Evolutionary conservation across 805 yeast species (phyloP).

Genomic region (Candida germanica): DNA sequence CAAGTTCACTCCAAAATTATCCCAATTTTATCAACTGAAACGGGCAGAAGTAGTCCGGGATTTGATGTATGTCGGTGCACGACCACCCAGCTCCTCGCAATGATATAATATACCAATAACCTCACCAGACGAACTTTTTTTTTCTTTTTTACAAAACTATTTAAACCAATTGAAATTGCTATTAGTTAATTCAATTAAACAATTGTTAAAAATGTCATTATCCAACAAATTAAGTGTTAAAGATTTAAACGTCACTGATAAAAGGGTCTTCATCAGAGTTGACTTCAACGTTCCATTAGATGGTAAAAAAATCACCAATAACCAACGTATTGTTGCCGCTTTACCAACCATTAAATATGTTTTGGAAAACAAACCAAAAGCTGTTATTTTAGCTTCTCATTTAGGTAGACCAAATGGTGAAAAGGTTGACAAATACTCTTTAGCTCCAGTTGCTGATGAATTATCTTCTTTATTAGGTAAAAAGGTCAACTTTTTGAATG

Average conservation of each 20-base stretch:
- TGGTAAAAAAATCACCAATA: conserved; percentile 96
- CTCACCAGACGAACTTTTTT: conserved; percentile 20
- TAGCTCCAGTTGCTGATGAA: conserved; percentile 91
- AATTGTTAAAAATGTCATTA: conserved; percentile 65
- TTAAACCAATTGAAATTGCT: neutral
- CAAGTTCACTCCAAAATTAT: too few species aligned
- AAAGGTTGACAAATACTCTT: conserved; percentile 77
- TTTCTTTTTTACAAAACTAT: too few species aligned
- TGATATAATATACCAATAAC: too few species aligned
- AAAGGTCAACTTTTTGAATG: conserved; percentile 77
- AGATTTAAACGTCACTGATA: conserved; percentile 81
- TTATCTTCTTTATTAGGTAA: conserved; percentile 68
- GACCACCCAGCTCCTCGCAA: conserved; percentile 3
- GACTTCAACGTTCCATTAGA: conserved; percentile 95
- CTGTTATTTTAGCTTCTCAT: conserved; percentile 91
- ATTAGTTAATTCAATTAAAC: conserved; percentile 1
- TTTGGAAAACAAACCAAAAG: conserved; percentile 86
- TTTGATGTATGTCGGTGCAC: conserved; percentile 1
- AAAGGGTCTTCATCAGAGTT: conserved; percentile 98
- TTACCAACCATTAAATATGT: conserved; percentile 97
- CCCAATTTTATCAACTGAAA: neutral
- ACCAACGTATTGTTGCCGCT: conserved; percentile 99
- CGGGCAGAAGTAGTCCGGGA: conserved; percentile 11
- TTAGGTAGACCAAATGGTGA: conserved; percentile 99
- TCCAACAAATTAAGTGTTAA: conserved; percentile 89